Conservation (phyloP, 352 stramenopile genomes). For the Phytophthora vignae region DNA sequence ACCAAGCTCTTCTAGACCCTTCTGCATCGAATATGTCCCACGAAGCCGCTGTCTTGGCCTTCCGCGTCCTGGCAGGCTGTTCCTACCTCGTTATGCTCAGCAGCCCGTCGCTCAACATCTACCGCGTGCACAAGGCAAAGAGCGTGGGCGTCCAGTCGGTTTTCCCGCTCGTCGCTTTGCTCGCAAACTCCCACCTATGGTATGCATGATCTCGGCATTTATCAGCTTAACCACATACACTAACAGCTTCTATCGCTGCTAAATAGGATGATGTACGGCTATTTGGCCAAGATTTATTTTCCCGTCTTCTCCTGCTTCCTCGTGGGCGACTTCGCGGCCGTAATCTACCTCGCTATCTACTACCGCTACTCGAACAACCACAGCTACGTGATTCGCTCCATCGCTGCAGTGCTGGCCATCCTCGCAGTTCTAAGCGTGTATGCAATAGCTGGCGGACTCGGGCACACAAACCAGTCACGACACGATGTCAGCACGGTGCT, state of each 20-base stretch:
- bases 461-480: conserved; percentile 31
- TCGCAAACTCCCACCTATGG: conserved; percentile 55
- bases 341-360: conserved; percentile 37
- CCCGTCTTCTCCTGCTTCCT: conserved; percentile 38
- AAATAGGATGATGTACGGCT: conserved; percentile 44
- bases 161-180: conserved; percentile 53
- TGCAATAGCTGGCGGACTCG: conserved; percentile 38
- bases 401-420: conserved; percentile 12
- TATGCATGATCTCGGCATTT: background rate
- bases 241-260: background rate
- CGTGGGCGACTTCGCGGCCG: conserved; percentile 23
- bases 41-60: conserved; percentile 18
- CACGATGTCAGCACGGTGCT: conserved; percentile 32
- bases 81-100: conserved; percentile 42
- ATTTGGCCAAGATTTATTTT: conserved; percentile 39
- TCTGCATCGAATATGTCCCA: conserved; percentile 30
- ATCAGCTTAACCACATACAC: background rate
- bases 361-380: conserved; percentile 34
- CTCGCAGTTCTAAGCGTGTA: conserved; percentile 39
- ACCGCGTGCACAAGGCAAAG: conserved; percentile 44
- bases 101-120: conserved; percentile 55
- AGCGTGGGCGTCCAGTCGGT: conserved; percentile 50
- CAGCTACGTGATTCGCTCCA: conserved; percentile 17
- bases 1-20: background rate
- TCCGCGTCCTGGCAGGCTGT: conserved; percentile 33